Conservation (phyloP, 208 protist species). For the Trypanosoma cruzi region DNA sequence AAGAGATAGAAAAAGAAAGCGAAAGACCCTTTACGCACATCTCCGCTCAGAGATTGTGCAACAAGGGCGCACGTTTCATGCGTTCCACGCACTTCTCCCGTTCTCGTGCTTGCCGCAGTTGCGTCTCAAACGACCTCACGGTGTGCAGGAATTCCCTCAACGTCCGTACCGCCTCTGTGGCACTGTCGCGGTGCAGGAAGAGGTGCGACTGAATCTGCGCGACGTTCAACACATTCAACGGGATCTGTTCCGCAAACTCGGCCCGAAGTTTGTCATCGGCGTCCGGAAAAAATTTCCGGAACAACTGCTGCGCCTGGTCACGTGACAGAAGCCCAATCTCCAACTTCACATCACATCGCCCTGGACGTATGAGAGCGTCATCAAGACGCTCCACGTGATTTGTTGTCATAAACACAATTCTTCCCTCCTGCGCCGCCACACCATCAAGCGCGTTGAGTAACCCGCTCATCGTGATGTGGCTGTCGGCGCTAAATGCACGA, state of each 20-base stretch:
- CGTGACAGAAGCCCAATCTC: conserved; percentile 73
- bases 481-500: conserved; percentile 88
- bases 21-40: not conserved
- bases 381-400: conserved; percentile 96
- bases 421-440: conserved; percentile 93
- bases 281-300: conserved; percentile 85
- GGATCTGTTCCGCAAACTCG: conserved; percentile 45
- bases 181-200: conserved; percentile 87
- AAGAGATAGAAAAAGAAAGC: not conserved
- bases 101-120: conserved; percentile 45
- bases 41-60: conserved; percentile 15
- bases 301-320: conserved; percentile 82
- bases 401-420: conserved; percentile 97
- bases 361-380: conserved; percentile 94
- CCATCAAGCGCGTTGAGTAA: conserved; percentile 97
- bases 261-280: conserved; percentile 32
- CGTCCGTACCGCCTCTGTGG: conserved; percentile 46
- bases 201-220: conserved; percentile 95
- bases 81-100: conserved; percentile 36
- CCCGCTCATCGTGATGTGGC: conserved; percentile 93
- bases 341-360: conserved; percentile 94
- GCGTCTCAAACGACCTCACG: conserved; percentile 50
- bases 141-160: conserved; percentile 48
- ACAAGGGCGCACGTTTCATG: conserved; percentile 23
- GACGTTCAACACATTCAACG: conserved; percentile 58